Evolutionary conservation across 257 asterid genomes (phyloP), one percentile per base, ranked within the genome.

Genomic region (Fraxinus quadrangulata): DNA sequence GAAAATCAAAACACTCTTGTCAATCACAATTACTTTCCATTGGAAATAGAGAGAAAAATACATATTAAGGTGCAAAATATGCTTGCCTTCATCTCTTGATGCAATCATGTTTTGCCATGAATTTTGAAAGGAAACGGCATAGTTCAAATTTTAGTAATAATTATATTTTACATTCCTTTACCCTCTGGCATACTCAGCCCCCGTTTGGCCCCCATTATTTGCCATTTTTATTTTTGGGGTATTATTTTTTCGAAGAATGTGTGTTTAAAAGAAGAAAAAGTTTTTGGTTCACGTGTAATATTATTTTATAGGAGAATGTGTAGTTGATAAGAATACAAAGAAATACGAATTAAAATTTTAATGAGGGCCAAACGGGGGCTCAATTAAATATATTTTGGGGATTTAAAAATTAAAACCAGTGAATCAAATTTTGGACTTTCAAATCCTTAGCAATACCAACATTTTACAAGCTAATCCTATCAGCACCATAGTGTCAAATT

Each of bases 1-100:
- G 9, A 81, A 74, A 70, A 66, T 23, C 30, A 77, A 69, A 78
- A 59, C 39, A 56, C 71, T 63, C 72, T 56, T 34, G 30, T 59
- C 79, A 87, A 72, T 78, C 23, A 30, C 51, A 67, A 73, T 45
- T 71, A 54, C 16, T 24, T 76, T 36, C n/a, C 68, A 19, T 7
- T 51, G n/a, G 21, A 54, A 56, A 49, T 14, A 39, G 42, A 8
- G 71, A 26, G 34, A 59, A 36, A 79, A 28, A 26, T 42, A 33
- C 2, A 14, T n/a, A 78, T 23, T 34, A 47, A 33, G 49, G 59
- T 9, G 80, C 21, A 10, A 67, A 70, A 1, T 24, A 31, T 19
- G 14, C 47, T 69, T 28, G 47, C 28, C 31, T 71, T 33, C 2
- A 33, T 33, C 36, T 33, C 71, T 37, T 67, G 34, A 42, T 70